A percentile compares a stretch with the other conserved stretches of the same genome.
These are phyloP conservation scores for Penicillium macrosclerotiorum DNA, from an alignment of 495 filamentous ascomycete species.

Conservation along the genomic window DNA sequence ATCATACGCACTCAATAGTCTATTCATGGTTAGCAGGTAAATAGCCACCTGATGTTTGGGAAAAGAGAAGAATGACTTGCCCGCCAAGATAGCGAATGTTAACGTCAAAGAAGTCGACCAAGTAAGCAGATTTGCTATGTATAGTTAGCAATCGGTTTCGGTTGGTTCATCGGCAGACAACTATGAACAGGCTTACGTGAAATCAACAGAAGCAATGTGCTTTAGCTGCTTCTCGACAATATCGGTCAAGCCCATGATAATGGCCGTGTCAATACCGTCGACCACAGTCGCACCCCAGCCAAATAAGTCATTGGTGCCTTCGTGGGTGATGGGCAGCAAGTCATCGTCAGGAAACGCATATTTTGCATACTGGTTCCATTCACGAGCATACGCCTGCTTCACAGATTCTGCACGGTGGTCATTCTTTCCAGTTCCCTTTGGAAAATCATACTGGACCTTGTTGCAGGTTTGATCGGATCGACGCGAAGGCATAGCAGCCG, in stretches of 20 bases:
- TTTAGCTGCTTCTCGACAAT: conserved; percentile 21
- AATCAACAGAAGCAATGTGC: conserved; percentile 20
- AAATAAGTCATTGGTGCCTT: conserved; percentile 18
- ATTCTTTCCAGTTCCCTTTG: conserved; percentile 17
- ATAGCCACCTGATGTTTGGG: background rate
- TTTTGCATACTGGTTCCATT: conserved; percentile 21
- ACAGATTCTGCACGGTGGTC: conserved; percentile 19
- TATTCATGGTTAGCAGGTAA: conserved; percentile 6
- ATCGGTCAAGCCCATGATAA: conserved; percentile 24
- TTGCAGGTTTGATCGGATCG: conserved; percentile 9
- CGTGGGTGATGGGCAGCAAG: conserved; percentile 17
- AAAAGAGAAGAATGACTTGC: conserved; percentile 3
- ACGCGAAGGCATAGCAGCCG: conserved; percentile 1
- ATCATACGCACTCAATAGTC: conserved; percentile 22
- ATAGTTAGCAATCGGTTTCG: background rate
- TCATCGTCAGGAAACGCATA: conserved; percentile 20
- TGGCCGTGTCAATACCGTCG: conserved; percentile 23
- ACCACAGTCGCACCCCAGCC: conserved; percentile 23
- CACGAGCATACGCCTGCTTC: conserved; percentile 19
- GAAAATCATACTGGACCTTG: conserved; percentile 20
- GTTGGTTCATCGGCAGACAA: too few relatives aligned
- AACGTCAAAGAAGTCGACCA: conserved; percentile 21
- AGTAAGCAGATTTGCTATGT: conserved; percentile 11
- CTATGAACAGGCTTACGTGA: conserved; percentile 11
- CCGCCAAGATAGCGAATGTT: conserved; percentile 24